Evolutionary conservation across 306 rosid species (phyloP).

Genomic region (Acacia crassicarpa): DNA sequence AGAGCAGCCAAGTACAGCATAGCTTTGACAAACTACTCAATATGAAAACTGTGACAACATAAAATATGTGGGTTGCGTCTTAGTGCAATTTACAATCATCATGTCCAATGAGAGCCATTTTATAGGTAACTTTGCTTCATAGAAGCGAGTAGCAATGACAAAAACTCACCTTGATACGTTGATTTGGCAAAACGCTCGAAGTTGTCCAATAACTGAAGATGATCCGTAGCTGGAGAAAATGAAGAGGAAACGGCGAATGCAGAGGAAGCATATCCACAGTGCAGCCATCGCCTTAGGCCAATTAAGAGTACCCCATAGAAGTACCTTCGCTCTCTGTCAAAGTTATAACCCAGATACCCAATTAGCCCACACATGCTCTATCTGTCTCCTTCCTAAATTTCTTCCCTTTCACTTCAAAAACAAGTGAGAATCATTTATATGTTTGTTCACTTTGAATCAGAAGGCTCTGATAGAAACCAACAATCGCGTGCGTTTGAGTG

Average conservation of each 20-base stretch:
- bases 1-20: constrained; percentile 7
- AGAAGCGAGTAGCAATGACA: neutral
- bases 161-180: constrained; percentile 49
- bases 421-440: neutral
- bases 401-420: neutral
- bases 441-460: neutral
- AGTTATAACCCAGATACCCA: constrained; percentile 58
- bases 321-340: constrained; percentile 49
- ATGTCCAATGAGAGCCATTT: neutral
- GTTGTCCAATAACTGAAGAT: constrained; percentile 44
- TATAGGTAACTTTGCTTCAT: neutral
- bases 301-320: constrained; percentile 51
- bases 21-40: neutral
- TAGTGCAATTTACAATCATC: neutral
- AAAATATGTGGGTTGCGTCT: neutral
- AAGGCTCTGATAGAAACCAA: neutral
- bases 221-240: constrained; percentile 11
- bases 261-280: constrained; percentile 64
- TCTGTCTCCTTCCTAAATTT: neutral
- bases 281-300: constrained; percentile 53
- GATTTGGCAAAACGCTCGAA: constrained; percentile 58
- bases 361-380: constrained; percentile 61
- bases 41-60: neutral
- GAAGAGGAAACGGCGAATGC: constrained; percentile 51
- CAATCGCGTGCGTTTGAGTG: neutral